These are phyloP conservation scores for Mycosarcoma maydis DNA, from an alignment of 1,284 basidiomycete species.

Conservation along the genomic window DNA sequence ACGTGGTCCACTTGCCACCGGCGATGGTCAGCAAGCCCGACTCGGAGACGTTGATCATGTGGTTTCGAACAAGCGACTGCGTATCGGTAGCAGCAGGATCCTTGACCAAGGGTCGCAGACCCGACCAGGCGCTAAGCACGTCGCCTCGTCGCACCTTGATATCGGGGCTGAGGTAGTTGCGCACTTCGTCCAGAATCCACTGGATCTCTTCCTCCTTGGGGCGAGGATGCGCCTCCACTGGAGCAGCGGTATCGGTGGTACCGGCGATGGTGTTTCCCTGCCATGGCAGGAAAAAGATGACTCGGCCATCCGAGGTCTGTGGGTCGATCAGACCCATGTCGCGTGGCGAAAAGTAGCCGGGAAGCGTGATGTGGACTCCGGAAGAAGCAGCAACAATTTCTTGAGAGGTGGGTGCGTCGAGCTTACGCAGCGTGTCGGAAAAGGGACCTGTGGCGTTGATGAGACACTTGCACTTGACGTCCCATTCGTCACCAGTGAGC, in stretches of 20 bases:
- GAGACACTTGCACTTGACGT: constrained; percentile 86
- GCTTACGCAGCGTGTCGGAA: constrained; percentile 82
- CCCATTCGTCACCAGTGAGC: constrained; percentile 83
- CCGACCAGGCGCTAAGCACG: constrained; percentile 94
- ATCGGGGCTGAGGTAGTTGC: constrained; percentile 87
- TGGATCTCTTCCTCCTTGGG: constrained; percentile 93
- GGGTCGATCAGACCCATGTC: constrained; percentile 96
- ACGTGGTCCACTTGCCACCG: constrained; percentile 99
- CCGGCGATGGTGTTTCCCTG: constrained; percentile 97
- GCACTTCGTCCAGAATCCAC: constrained; percentile 92
- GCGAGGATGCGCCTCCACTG: constrained; percentile 80
- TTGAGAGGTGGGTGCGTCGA: constrained; percentile 83
- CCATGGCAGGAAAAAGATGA: constrained; percentile 99
- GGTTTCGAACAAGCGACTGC: constrained; percentile 89
- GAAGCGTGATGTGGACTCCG: constrained; percentile 95
- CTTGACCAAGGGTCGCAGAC: constrained; percentile 86
- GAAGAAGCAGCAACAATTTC: constrained; percentile 92
- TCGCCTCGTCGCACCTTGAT: constrained; percentile 95
- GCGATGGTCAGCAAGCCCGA: constrained; percentile 91
- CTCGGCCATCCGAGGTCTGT: constrained; percentile 91
- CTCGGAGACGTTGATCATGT: constrained; percentile 86
- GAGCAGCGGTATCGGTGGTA: constrained; percentile 88
- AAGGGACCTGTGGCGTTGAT: constrained; percentile 98
- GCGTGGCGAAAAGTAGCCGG: constrained; percentile 94
- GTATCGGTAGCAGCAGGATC: constrained; percentile 84